A percentile compares a stretch with the other conserved stretches of the same genome.
Conservation (phyloP, 257 asterid species). For the Petunia axillaris region DNA sequence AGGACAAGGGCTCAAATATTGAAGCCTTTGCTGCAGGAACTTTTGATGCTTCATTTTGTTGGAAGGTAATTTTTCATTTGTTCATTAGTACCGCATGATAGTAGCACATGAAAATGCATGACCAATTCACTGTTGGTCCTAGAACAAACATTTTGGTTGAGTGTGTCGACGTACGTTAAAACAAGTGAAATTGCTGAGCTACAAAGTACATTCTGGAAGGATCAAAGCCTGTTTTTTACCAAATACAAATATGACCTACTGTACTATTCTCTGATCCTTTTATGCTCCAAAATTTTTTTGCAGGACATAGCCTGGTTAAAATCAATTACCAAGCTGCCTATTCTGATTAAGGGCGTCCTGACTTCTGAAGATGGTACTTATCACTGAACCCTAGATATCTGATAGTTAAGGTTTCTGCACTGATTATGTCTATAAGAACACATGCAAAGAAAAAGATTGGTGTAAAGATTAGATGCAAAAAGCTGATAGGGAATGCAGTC, state of each 20-base stretch:
- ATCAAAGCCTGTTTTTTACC: neutral
- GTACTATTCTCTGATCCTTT: neutral
- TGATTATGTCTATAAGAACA: neutral
- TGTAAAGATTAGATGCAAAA: neutral
- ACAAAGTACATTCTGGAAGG: neutral
- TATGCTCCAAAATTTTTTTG: conserved; percentile 16
- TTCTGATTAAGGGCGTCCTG: conserved; percentile 65
- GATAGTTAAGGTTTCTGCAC: neutral
- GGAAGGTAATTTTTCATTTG: conserved; percentile 50
- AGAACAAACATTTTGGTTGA: conserved; percentile 15
- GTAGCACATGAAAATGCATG: neutral
- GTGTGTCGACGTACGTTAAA: neutral
- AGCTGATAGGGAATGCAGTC: neutral
- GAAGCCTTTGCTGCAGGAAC: conserved; percentile 54
- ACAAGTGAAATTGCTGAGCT: neutral
- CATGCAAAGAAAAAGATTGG: neutral
- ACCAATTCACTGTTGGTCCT: neutral
- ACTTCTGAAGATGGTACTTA: conserved; percentile 63
- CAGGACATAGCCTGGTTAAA: conserved; percentile 75
- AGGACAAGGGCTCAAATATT: conserved; percentile 58
- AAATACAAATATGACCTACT: neutral
- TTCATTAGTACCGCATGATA: neutral
- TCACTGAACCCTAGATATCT: neutral
- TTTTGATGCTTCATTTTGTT: conserved; percentile 51
- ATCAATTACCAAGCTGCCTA: conserved; percentile 61